These are phyloP conservation scores for Vitis hybrid DNA, from an alignment of 177 flowering plant species.

Conservation along the genomic window DNA sequence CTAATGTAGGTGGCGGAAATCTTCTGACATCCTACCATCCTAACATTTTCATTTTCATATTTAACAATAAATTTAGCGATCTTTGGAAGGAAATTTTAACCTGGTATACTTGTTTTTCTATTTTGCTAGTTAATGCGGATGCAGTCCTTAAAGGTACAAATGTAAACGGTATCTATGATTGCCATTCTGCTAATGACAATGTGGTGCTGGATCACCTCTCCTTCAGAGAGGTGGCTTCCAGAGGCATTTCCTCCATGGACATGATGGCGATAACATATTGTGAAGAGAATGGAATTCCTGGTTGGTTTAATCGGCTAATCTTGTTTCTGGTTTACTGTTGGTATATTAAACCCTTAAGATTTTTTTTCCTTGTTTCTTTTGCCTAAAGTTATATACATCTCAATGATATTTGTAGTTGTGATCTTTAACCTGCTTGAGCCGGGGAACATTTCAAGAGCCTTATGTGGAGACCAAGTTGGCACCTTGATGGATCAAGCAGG, in stretches of 20 bases:
- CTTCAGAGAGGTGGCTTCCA: constrained; percentile 67
- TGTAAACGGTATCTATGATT: constrained; percentile 63
- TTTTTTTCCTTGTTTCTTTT: neutral
- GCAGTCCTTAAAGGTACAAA: constrained; percentile 83
- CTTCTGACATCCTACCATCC: no score
- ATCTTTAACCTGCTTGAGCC: constrained; percentile 82
- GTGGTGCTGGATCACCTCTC: constrained; percentile 62
- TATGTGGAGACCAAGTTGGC: constrained; percentile 91
- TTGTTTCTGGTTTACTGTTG: neutral
- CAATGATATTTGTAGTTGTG: constrained; percentile 50
- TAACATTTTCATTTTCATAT: neutral
- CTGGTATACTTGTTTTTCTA: neutral
- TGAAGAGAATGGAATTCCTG: constrained; percentile 85
- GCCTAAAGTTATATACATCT: neutral
- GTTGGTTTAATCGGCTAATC: constrained; percentile 36
- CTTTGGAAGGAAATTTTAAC: constrained; percentile 1
- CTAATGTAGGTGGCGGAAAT: no score
- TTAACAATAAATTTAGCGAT: neutral
- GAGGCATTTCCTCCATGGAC: constrained; percentile 69
- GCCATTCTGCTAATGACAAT: constrained; percentile 52
- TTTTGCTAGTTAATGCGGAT: constrained; percentile 72
- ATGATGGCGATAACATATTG: constrained; percentile 75
- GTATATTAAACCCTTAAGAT: neutral
- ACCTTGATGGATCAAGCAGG: constrained; percentile 79
- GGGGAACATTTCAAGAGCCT: constrained; percentile 88